These are phyloP conservation scores for Saccharomycodes ludwigii DNA, from an alignment of 805 yeast species.

Conservation along the genomic window DNA sequence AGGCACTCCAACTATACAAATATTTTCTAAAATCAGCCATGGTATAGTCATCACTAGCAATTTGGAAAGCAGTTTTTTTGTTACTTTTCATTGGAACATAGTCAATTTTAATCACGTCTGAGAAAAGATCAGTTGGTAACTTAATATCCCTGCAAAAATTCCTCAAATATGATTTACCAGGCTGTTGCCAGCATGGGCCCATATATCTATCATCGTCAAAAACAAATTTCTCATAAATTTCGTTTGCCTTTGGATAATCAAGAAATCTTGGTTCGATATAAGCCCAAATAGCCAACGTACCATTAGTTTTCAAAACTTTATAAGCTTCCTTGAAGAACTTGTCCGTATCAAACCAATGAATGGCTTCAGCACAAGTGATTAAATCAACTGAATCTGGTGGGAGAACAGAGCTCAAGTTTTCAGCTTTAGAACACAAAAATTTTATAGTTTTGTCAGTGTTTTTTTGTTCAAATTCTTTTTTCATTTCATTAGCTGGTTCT, in stretches of 20 bases:
- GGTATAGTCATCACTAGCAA: conserved; percentile 31
- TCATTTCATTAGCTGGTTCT: conserved; percentile 23
- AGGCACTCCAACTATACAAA: conserved; percentile 54
- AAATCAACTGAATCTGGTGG: conserved; percentile 36
- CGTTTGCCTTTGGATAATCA: conserved; percentile 42
- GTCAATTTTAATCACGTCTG: conserved; percentile 27
- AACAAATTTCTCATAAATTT: conserved; percentile 40
- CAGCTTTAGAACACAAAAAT: no score
- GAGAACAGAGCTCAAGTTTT: no score
- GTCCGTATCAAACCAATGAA: conserved; percentile 61
- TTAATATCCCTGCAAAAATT: conserved; percentile 31
- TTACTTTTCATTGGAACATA: conserved; percentile 18
- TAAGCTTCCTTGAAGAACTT: conserved; percentile 37
- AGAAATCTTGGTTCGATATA: conserved; percentile 56
- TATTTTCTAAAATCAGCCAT: conserved; percentile 38
- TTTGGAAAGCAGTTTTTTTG: conserved; percentile 18
- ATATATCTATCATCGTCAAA: conserved; percentile 34
- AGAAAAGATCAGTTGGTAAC: conserved; percentile 32
- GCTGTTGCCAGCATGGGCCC: conserved; percentile 63
- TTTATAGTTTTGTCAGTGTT: no score
- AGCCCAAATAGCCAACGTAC: conserved; percentile 62
- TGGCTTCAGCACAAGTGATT: conserved; percentile 57
- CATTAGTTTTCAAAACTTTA: conserved; percentile 39
- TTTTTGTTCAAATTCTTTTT: conserved; percentile 5
- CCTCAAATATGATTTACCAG: conserved; percentile 45